These are phyloP conservation scores for Ceratorhiza oryzae-sativae DNA, from an alignment of 1,284 basidiomycete genomes.

Conservation along the genomic window DNA sequence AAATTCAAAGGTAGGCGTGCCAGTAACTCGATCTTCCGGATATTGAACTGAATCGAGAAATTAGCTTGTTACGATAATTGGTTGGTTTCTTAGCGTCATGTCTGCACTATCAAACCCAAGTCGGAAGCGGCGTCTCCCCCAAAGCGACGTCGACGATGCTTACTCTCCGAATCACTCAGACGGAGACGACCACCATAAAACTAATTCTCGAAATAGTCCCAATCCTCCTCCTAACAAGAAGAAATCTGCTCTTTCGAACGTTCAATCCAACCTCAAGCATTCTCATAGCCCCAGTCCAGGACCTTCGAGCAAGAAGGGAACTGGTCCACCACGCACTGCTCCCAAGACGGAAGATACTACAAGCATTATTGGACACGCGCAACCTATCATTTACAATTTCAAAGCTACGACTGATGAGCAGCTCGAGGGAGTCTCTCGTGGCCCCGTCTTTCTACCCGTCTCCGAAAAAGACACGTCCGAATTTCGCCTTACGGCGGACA, in stretches of 20 bases:
- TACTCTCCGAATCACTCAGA: conserved; percentile 22
- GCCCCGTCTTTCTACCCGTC: conserved; percentile 26
- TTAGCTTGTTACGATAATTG: not conserved
- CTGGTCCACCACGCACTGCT: conserved; percentile 21
- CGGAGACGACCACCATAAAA: not conserved
- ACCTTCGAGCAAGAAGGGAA: conserved; percentile 26
- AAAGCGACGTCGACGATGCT: conserved; percentile 25
- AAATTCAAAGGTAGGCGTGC: not conserved
- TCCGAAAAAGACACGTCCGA: conserved; percentile 29
- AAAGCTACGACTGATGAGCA: conserved; percentile 26
- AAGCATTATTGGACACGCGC: not conserved
- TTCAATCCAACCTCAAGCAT: conserved; percentile 35
- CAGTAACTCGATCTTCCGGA: not conserved
- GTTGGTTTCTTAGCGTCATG: not conserved
- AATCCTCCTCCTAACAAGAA: conserved; percentile 35
- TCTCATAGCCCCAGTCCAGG: conserved; percentile 32
- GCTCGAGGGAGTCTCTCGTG: conserved; percentile 24
- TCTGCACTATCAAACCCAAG: conserved; percentile 21
- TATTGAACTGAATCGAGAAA: not conserved
- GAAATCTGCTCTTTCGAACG: conserved; percentile 22
- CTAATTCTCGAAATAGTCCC: conserved; percentile 20
- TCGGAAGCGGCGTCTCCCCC: conserved; percentile 27
- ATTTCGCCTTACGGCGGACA: conserved; percentile 45
- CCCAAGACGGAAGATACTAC: conserved; percentile 24
- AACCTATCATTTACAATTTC: conserved; percentile 35